Base-by-base conservation (phyloP, 352 stramenopile species). In the Phytophthora capsici region DNA sequence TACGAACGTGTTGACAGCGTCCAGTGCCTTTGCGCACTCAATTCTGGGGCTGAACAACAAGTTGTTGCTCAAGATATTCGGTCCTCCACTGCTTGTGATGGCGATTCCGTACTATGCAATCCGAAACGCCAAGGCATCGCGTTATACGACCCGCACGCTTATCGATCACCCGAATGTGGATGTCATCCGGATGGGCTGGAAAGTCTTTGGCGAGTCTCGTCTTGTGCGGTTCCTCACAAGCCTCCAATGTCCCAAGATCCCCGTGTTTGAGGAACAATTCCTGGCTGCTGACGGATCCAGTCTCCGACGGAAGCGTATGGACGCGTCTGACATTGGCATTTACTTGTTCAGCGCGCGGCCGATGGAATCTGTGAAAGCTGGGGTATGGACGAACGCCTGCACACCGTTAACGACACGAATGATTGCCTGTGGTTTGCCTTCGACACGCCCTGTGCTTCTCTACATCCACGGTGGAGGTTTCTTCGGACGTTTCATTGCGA, bases 391-490 rank as follows among this genome's bases (percentile, higher is more conserved):
- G 6, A 80, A 78, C 23, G 82, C 84, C 4, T 78, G 63, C 19
- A 77, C 71, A 7, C 64, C 74, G 5, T 52, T 92, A 41, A 91
- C 84, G 1, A 73, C 71, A 0, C 57, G 75, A 32, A 93, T 96
- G 84, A 80, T 91, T 20, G 69, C 71, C 2, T 91, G 85, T 20
- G 88, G 88, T 0, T 73, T 96, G 23, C 88, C 88, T 0, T 79
- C 77, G 2, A 71, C 80, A 8, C 73, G 82, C 0, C 88, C 86
- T 0, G 89, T 96, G 44, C 71, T 96, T 0, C 63, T 96, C 10
- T 96, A 96, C 51, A 88, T 96, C 30, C 89, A 96, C 41, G 89
- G 89, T 19, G 89, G 89, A 10, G 89, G 88, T 2, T 96, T 95
- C 58, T 94, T 96, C 40, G 88, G 84, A 0, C 80, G 86, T n/a